Evolutionary conservation across 352 stramenopile genomes (phyloP).

Genomic region (Phytophthora europaea): DNA sequence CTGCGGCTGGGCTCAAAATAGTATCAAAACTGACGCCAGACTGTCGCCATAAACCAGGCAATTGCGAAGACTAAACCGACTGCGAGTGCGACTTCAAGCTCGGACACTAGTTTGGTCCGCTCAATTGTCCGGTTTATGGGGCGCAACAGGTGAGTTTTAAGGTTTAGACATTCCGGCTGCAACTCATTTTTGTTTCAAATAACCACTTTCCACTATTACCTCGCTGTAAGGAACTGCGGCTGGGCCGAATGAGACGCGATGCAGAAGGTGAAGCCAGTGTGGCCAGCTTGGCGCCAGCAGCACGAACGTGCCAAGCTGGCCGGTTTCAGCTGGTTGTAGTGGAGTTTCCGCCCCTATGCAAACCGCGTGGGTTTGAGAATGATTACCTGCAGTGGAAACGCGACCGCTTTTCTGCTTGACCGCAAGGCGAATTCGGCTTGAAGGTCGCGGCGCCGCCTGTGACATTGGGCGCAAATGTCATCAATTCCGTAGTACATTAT

Average conservation of each 20-base stretch:
- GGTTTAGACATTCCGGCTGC: background rate
- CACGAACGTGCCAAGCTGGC: background rate
- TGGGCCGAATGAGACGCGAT: background rate
- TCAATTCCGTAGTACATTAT: no score
- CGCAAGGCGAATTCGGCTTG: background rate
- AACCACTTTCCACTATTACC: background rate
- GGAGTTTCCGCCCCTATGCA: background rate
- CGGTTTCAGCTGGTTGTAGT: background rate
- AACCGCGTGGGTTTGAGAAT: background rate
- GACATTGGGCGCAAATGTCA: background rate
- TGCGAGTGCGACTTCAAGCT: background rate
- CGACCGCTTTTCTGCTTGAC: background rate
- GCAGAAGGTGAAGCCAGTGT: background rate
- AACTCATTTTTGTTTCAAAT: conserved; percentile 5
- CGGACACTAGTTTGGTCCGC: background rate
- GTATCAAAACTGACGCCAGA: background rate
- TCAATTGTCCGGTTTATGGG: background rate
- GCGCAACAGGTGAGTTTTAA: background rate
- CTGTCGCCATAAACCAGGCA: background rate
- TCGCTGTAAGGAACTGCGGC: background rate
- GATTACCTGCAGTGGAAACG: background rate
- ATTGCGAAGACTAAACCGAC: background rate
- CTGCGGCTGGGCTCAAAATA: background rate
- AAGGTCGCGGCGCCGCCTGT: background rate
- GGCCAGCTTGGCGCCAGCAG: background rate